Percentiles rank a stretch among this genome's conserved stretches.
phyloP scores from a whole-genome alignment of 441 rosid genomes.

The Populus hybrid region DNA sequence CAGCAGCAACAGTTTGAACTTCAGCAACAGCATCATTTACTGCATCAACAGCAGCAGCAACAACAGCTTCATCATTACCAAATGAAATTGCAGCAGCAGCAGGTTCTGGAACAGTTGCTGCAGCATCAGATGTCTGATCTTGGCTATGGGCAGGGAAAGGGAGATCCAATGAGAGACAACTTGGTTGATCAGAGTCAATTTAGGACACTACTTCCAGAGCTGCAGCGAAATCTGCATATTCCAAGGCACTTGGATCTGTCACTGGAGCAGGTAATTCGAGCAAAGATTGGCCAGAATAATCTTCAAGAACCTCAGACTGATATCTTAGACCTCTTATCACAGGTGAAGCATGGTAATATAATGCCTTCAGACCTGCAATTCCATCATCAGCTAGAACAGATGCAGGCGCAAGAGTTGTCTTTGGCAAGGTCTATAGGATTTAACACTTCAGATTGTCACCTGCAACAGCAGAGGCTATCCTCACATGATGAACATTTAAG shows the following conservation, averaged over 20 bases:
- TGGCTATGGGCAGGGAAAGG: too few relatives aligned
- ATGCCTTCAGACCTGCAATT: conserved; percentile 29
- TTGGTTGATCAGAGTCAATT: conserved; percentile 4
- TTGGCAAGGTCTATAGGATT: conserved; percentile 25
- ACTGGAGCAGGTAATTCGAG: conserved; percentile 20
- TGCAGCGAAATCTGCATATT: conserved; percentile 22
- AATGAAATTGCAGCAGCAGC: too few relatives aligned
- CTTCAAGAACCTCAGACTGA: background rate
- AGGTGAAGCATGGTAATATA: conserved; percentile 16
- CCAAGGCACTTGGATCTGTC: conserved; percentile 21
- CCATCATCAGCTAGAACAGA: conserved; percentile 34
- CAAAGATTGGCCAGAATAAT: background rate
- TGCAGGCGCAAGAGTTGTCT: conserved; percentile 38
- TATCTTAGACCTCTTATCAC: conserved; percentile 26
- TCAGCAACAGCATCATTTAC: too few relatives aligned
- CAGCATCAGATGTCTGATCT: too few relatives aligned
- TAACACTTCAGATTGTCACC: too few relatives aligned
- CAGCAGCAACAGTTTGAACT: too few relatives aligned
- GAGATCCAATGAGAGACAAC: too few relatives aligned
- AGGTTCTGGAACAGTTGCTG: too few relatives aligned
- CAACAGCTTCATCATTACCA: too few relatives aligned
- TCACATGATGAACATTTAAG: too few relatives aligned
- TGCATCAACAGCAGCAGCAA: too few relatives aligned
- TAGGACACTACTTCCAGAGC: background rate
- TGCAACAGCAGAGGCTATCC: too few relatives aligned